phyloP scores from a whole-genome alignment of 1,139 yeast genomes.

The Diutina catenulata region DNA sequence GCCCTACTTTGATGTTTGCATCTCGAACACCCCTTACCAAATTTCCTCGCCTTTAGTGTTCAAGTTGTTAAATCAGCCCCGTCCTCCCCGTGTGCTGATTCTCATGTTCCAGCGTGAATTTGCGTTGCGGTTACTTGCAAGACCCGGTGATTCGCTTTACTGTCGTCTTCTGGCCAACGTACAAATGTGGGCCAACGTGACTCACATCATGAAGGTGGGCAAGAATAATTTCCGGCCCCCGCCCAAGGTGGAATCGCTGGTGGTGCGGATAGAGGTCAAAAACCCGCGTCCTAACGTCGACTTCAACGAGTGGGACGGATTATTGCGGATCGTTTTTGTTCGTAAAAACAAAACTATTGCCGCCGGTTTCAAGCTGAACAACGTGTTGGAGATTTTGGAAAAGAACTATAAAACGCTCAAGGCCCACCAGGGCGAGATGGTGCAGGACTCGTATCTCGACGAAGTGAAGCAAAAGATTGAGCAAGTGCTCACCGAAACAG shows the following conservation, averaged over 20 bases:
- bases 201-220: constrained; percentile 97
- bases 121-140: constrained; percentile 82
- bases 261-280: constrained; percentile 86
- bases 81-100: constrained; percentile 90
- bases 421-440: constrained; percentile 45
- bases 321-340: constrained; percentile 79
- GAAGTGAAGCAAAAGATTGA: constrained; percentile 43
- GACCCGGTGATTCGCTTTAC: constrained; percentile 90
- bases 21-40: constrained; percentile 95
- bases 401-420: constrained; percentile 77
- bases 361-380: constrained; percentile 81
- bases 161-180: constrained; percentile 93
- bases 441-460: constrained; percentile 34
- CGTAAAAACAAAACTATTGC: constrained; percentile 88
- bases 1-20: constrained; percentile 92
- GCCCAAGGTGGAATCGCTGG: constrained; percentile 96
- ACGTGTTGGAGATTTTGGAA: constrained; percentile 76
- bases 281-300: constrained; percentile 86
- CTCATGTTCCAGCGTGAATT: constrained; percentile 98
- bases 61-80: constrained; percentile 79
- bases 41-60: constrained; percentile 94
- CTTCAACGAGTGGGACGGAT: constrained; percentile 94
- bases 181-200: constrained; percentile 98
- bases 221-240: constrained; percentile 96
- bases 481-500: constrained; percentile 67